Base-by-base conservation (phyloP, 345 rosid genomes). In the Lepidium didymum region DNA sequence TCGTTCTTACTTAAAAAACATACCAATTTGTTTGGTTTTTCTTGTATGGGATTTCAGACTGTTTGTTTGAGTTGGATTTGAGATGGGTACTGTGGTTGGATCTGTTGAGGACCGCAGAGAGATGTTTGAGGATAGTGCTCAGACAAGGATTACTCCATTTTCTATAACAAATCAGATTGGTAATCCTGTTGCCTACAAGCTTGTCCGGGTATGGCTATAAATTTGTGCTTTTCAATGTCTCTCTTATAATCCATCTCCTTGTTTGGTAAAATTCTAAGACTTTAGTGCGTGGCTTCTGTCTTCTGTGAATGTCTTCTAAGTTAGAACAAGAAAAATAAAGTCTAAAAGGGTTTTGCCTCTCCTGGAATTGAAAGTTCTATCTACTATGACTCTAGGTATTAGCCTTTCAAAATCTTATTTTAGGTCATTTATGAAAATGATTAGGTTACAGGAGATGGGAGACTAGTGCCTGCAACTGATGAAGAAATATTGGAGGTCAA, bases 391-490 rank as follows among this genome's bases (percentile, higher is more conserved):
- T 43, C 4, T 54, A n/a, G 7, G 21, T 33, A 15, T 56, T 56
- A 42, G 7, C 1, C 51, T 63, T 72, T 56, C 41, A n/a, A 5
- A 47, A 18, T 56, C 46, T 47, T 15, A 40, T 33, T 40, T 55
- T 53, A 8, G 11, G 8, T 63, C 16, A 42, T 65, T 64, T 66
- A 5, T 76, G 68, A 14, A 31, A 52, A 64, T 70, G 73, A 14
- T 38, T 67, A 93, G 98, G 85, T 90, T 77, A 92, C 82, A 70
- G 87, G 85, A 64, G 96, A 93, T 82, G 98, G 98, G 74, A 84
- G 87, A 41, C 69, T 90, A 47, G 98, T 93, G 23, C 96, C 92
- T 70, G 98, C 98, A 19, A 93, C 98, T 3, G 98, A 90, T 82
- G 96, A 88, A 77, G 98, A 93, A 82, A 79, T 85, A 57, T 82